phyloP scores from a whole-genome alignment of 257 asterid species.

The Penstemon eatonii region DNA sequence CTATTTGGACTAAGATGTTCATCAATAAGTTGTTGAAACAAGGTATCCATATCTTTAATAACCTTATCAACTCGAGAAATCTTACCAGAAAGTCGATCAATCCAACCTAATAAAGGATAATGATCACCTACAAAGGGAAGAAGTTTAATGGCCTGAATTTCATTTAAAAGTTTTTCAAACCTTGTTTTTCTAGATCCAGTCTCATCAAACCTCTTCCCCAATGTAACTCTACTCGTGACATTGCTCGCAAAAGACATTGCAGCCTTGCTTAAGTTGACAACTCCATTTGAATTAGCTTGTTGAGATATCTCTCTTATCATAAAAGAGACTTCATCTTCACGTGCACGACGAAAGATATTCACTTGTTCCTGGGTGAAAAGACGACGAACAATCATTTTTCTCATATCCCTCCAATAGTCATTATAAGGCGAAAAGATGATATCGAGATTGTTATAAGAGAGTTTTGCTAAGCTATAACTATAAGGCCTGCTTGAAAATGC shows the following conservation, averaged over 20 bases:
- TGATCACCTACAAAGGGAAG: background rate
- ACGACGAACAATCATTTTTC: background rate
- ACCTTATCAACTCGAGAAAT: conserved; percentile 3
- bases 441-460: conserved; percentile 2
- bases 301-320: conserved; percentile 1
- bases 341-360: background rate
- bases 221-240: conserved; percentile 1
- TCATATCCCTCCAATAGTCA: background rate
- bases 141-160: background rate
- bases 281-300: background rate
- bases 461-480: background rate
- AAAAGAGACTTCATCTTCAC: background rate
- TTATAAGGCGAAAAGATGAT: background rate
- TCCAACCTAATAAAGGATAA: conserved; percentile 22
- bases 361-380: background rate
- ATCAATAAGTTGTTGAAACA: conserved; percentile 17
- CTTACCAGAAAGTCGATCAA: conserved; percentile 19
- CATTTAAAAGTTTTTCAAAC: conserved; percentile 6
- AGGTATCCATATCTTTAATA: conserved; percentile 5
- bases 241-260: background rate
- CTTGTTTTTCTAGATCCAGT: background rate
- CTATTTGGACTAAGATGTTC: conserved; percentile 12
- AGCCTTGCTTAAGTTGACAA: background rate
- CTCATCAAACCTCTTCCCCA: conserved; percentile 20
- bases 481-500: conserved; percentile 9